Percentiles rank a stretch among this genome's conserved stretches.
phyloP scores from a whole-genome alignment of 129 eudicot species.

The Flaveria robusta region DNA sequence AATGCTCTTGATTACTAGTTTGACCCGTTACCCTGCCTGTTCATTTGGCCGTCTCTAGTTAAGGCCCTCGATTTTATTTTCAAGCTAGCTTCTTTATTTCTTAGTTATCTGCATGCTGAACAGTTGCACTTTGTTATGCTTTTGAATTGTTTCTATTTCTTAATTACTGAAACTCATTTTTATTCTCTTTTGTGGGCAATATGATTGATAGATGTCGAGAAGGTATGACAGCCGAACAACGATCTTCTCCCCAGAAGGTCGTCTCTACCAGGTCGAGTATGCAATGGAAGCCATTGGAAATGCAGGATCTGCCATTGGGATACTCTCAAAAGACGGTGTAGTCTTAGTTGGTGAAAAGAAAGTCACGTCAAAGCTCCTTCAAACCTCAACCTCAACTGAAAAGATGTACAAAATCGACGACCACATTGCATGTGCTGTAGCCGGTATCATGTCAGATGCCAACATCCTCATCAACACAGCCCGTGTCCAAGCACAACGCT shows the following conservation, averaged over 20 bases:
- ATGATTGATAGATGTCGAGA: conserved; percentile 57
- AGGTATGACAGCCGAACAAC: conserved; percentile 91
- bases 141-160: conserved; percentile 9
- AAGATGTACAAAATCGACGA: conserved; percentile 94
- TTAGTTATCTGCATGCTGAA: not conserved
- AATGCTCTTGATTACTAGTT: too few relatives aligned
- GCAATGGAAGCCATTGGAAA: conserved; percentile 97
- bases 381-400: conserved; percentile 78
- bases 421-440: conserved; percentile 90
- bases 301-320: conserved; percentile 91
- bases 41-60: not conserved
- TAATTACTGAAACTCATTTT: conserved; percentile 12
- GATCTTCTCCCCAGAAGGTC: conserved; percentile 93
- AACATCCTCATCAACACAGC: conserved; percentile 91
- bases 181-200: conserved; percentile 23
- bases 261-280: conserved; percentile 90
- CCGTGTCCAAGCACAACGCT: conserved; percentile 81
- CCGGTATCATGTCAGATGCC: conserved; percentile 94
- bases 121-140: not conserved
- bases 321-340: conserved; percentile 75
- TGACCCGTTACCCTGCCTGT: not conserved
- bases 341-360: conserved; percentile 84
- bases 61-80: not conserved
- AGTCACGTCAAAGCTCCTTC: conserved; percentile 89
- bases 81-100: not conserved